Base-by-base conservation (phyloP, 2,329 filamentous ascomycete species). In the Beauveria scarabaeidicola region DNA sequence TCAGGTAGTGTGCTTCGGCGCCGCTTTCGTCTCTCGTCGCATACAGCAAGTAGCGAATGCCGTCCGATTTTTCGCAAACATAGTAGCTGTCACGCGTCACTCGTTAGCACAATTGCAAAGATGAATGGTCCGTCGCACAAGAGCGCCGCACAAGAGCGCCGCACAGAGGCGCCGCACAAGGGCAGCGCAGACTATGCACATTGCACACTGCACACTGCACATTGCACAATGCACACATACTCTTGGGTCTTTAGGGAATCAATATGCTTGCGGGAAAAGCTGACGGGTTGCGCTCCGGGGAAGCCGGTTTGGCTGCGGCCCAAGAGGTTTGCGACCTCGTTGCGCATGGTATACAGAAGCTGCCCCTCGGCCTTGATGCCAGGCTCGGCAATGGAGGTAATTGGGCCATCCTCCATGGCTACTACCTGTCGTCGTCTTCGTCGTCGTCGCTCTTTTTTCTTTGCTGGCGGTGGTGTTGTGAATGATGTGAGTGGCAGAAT, bases 21-120 rank as follows among this genome's bases (percentile, higher is more conserved):
- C 77, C 77, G 6, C 77, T 71, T 46, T 85, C 81, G 69, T 88
- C 87, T 8, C 78, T 73, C 54, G 90, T 91, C 64, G 94, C 85
- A 78, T 95, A 97, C 64, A 99, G 83, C n/a, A 99, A 83, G 72
- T 95, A 97, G 64, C 94, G 86, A 64, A 97, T 90, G 58, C 94
- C 94, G 70, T 99, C 94, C 1, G 93, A 96, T 77, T 99, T 99
- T 75, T 99, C 94, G 78, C 93, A 97, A 64, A 99, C 89, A 71
- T 92, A 99, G 77, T 97, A 99, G 74, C 85, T 88, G 63, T 55
- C 46, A 46, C 23, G 38, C 5, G 27, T 17, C 15, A 52, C 21
- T 27, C 29, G 59, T 68, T 52, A 65, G 58, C 32, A 46, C 1
- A 13, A 4, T 21, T 13, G 19, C 2, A 32, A 27, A 36, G 41